A percentile compares a stretch with the other conserved stretches of the same genome.
phyloP scores from a whole-genome alignment of 2,329 filamentous ascomycete genomes.

The Madurella mycetomatis region DNA sequence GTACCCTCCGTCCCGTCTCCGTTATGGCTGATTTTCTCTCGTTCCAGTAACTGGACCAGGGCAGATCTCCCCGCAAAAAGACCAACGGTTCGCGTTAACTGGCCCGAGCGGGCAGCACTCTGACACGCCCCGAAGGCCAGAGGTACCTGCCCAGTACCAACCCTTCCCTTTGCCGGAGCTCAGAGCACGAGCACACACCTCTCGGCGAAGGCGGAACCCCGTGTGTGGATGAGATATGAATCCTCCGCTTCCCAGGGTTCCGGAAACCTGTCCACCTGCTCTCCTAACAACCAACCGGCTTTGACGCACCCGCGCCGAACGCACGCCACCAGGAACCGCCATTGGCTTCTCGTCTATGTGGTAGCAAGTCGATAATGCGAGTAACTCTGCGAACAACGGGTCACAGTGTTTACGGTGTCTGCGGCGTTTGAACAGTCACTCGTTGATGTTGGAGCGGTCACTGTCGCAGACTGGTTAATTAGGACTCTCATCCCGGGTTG shows the following conservation, averaged over 20 bases:
- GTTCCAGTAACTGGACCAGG: conserved; percentile 1
- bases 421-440: conserved; percentile 10
- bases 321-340: conserved; percentile 2
- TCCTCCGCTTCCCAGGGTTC: conserved; percentile 25
- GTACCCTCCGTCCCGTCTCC: conserved; percentile 21
- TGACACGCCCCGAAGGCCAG: conserved; percentile 2
- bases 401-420: conserved; percentile 12
- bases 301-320: conserved; percentile 1
- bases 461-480: conserved; percentile 4
- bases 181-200: background rate
- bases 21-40: conserved; percentile 15
- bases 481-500: background rate
- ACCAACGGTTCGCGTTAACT: conserved; percentile 5
- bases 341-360: conserved; percentile 3
- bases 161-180: background rate
- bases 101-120: background rate
- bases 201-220: conserved; percentile 15
- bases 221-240: conserved; percentile 24
- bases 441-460: conserved; percentile 5
- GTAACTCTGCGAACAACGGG: conserved; percentile 12
- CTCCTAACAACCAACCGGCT: conserved; percentile 2
- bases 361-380: conserved; percentile 20
- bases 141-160: background rate
- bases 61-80: conserved; percentile 12
- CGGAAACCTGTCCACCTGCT: conserved; percentile 20